phyloP scores from a whole-genome alignment of 2,329 filamentous ascomycete genomes.

The Anisogramma anomala region DNA sequence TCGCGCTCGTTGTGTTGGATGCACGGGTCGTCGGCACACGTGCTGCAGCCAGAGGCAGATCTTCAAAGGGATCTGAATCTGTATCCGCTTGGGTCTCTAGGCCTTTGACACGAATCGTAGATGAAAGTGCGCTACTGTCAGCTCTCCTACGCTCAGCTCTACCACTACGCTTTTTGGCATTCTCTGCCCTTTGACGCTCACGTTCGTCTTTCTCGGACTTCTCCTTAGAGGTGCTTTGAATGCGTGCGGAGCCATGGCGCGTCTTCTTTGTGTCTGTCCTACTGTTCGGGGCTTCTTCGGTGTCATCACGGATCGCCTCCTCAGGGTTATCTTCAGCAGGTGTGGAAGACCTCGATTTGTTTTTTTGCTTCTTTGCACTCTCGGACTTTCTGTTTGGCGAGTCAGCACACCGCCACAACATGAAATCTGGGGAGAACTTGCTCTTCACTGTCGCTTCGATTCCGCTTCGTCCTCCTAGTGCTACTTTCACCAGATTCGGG shows the following conservation, averaged over 20 bases:
- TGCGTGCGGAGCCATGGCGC: conserved; percentile 41
- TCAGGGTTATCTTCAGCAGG: conserved; percentile 38
- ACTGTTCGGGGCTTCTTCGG: conserved; percentile 54
- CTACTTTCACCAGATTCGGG: conserved; percentile 40
- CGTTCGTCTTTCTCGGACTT: conserved; percentile 60
- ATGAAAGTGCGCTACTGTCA: conserved; percentile 49
- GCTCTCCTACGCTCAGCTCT: conserved; percentile 68
- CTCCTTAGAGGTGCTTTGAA: conserved; percentile 37
- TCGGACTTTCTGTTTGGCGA: conserved; percentile 50
- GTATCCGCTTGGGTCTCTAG: conserved; percentile 26
- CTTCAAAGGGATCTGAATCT: conserved; percentile 66
- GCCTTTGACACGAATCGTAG: conserved; percentile 19
- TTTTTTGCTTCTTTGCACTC: conserved; percentile 70
- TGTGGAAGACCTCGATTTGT: conserved; percentile 61
- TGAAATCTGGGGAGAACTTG: conserved; percentile 37
- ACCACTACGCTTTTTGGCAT: conserved; percentile 68
- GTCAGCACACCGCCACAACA: conserved; percentile 12
- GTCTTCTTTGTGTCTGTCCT: conserved; percentile 48
- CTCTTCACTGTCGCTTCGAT: conserved; percentile 88
- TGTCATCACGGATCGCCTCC: conserved; percentile 46
- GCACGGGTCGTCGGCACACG: conserved; percentile 25
- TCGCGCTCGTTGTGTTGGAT: conserved; percentile 10
- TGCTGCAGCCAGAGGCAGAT: conserved; percentile 44
- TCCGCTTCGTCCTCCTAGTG: conserved; percentile 63
- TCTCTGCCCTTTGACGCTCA: conserved; percentile 62